A percentile compares a stretch with the other conserved stretches of the same genome.
Evolutionary conservation across 345 rosid genomes (phyloP).

Genomic region (Sisymbrium irio): DNA sequence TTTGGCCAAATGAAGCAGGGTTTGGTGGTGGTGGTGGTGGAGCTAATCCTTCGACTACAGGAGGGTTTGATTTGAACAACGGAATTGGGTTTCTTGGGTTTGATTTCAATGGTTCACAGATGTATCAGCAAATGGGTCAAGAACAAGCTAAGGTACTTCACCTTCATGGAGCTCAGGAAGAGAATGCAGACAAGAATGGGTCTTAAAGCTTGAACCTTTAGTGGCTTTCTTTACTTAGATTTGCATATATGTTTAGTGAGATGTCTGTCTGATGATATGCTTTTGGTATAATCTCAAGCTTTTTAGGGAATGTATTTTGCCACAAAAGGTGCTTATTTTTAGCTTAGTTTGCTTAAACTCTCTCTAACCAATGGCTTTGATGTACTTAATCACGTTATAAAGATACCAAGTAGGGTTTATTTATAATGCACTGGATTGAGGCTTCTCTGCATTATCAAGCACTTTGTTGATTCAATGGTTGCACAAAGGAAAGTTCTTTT

Average conservation of each 20-base stretch:
- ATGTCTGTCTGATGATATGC: slow-evolving; percentile 6
- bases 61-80: slow-evolving; percentile 5
- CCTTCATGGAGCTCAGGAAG: neutral
- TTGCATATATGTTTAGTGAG: neutral
- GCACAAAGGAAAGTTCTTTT: neutral
- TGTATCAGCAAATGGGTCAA: slow-evolving; percentile 3
- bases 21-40: slow-evolving; percentile 7
- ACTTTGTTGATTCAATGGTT: neutral
- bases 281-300: slow-evolving; percentile 15
- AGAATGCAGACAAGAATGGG: slow-evolving; percentile 3
- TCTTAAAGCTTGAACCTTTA: slow-evolving; percentile 7
- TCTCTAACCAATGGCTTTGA: neutral
- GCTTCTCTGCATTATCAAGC: neutral
- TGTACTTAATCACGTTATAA: neutral
- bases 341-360: neutral
- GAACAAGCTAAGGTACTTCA: neutral
- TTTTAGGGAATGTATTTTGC: neutral
- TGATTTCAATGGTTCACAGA: slow-evolving; percentile 1
- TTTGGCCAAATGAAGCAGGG: neutral
- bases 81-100: slow-evolving; percentile 14
- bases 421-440: neutral
- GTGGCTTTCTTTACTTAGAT: neutral
- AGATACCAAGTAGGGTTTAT: neutral
- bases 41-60: neutral
- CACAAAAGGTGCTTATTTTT: neutral